Base-by-base conservation (phyloP, 192 early-diverging fungal genomes). In the Podila horticola region DNA sequence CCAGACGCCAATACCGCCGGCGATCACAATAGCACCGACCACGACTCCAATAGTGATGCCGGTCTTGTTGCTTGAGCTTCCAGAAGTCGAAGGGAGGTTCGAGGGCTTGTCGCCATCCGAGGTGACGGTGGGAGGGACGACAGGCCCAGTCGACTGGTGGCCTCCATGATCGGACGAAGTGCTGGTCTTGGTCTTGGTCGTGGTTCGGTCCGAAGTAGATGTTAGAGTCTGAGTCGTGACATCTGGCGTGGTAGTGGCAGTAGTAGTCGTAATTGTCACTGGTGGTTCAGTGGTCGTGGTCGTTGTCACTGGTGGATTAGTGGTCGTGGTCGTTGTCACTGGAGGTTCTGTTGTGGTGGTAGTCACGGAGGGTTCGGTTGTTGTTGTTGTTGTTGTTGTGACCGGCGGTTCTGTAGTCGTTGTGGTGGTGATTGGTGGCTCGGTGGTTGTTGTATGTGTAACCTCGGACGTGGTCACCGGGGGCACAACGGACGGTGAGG, bases 11-110 rank as follows among this genome's bases (percentile, higher is more conserved):
- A 82, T 82, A 13, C 62, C 67, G 3, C 36, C 79, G 11, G 57
- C 67, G 8, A 72, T 50, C 9, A 82, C 66, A 41, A 82, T 33
- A 0, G 72, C 67, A 4, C 66, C 79, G 45, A 82, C 38, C 3
- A 63, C 79, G 10, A 77, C 74, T 5, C 79, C 79, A 30, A 75
- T 72, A 0, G 75, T 83, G 17, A 82, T 77, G 4, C 30, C 75
- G 2, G 64, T 57, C 59, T 71, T 77, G 41, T 77, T 77, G 15
- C 74, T 76, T 0, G 61, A 55, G 12, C 31, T 66, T 10, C 41
- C 33, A 19, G 61, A 67, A 3, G 61, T 28, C 28, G 66, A 63
- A 0, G 51, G 50, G 0, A 45, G 1, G 0, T 64, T 49, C 8
- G 68, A 62, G 31, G 57, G 49, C 3, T 30, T 22, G 0, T 20